These are phyloP conservation scores for Phytophthora pisi DNA, from an alignment of 352 stramenopile species.

Conservation along the genomic window DNA sequence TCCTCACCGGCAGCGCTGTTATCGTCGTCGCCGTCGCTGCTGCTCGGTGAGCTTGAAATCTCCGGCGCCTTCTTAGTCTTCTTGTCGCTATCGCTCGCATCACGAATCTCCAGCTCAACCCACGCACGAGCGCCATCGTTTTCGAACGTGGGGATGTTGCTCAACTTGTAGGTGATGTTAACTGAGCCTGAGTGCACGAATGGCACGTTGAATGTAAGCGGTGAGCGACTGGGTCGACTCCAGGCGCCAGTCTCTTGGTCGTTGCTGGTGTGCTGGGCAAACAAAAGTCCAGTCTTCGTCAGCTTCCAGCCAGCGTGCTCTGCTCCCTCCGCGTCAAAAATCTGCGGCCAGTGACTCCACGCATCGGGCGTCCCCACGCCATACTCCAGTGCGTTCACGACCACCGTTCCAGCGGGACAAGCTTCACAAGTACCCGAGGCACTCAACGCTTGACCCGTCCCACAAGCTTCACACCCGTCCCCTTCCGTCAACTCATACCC, in stretches of 20 bases:
- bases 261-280: slow-evolving; percentile 37
- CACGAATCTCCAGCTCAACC: slow-evolving; percentile 67
- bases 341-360: slow-evolving; percentile 63
- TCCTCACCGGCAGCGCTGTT: slow-evolving; percentile 19
- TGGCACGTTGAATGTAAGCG: slow-evolving; percentile 59
- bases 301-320: slow-evolving; percentile 66
- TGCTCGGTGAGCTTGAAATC: slow-evolving; percentile 16
- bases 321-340: slow-evolving; percentile 51
- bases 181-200: slow-evolving; percentile 60
- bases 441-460: slow-evolving; percentile 37
- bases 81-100: slow-evolving; percentile 18
- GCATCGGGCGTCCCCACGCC: slow-evolving; percentile 55
- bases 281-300: slow-evolving; percentile 62
- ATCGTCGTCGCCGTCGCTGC: slow-evolving; percentile 12
- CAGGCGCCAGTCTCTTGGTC: slow-evolving; percentile 30
- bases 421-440: slow-evolving; percentile 37
- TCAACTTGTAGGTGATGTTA: slow-evolving; percentile 71
- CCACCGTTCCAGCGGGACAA: slow-evolving; percentile 57
- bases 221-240: slow-evolving; percentile 44
- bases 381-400: slow-evolving; percentile 60
- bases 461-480: slow-evolving; percentile 53
- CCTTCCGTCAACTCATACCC: slow-evolving; percentile 53
- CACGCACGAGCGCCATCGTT: slow-evolving; percentile 64
- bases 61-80: slow-evolving; percentile 25
- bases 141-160: slow-evolving; percentile 68